Evolutionary conservation across 805 yeast species (phyloP), one percentile per base, ranked within the genome.

Genomic region (Metschnikowia continentalis): DNA sequence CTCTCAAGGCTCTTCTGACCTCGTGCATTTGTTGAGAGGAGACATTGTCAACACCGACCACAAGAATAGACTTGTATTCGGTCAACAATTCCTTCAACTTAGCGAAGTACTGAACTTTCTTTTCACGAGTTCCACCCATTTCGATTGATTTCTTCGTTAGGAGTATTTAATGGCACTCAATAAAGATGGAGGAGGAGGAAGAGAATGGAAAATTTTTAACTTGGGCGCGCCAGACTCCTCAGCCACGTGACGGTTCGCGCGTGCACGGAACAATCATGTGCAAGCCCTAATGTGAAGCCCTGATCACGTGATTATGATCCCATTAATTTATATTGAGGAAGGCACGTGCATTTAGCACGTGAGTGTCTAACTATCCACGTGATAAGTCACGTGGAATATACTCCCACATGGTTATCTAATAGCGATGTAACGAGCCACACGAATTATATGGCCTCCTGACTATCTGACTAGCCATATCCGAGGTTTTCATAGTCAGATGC

Each of bases 21-120:
- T 94, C 96, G 82, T 94, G 99, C 97, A 94, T 91, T 82, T 94
- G 99, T 84, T 94, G 99, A 67, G 99, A 94, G 64, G 98, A 89
- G 74, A 94, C 99, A 84, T 94, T 94, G 83, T 94, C 99, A 68
- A 94, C 97, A 80, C 98, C 98, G 74, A 94, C 98, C 67, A 94
- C 77, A 92, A 94, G 94, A 83, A 92, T 83, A 65, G 97, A 90
- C 85, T 89, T 88, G 96, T 87, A 90, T 77, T 90, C 96, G 77
- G 88, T 96, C 72, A 94, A 83, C 75, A 90, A 84, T 77, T 85
- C 87, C 84, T 94, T 90, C 78, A 94, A 88, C 81, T 90, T 94
- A 74, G 83, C 68, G 82, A 94, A 94, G 86, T 94, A 94, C 78
- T 89, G 95, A 73, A 71, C 84, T 80, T 94, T 94, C 84, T 91